Conservation (phyloP, 78 protist genomes). For the Polysphondylium violaceum region DNA sequence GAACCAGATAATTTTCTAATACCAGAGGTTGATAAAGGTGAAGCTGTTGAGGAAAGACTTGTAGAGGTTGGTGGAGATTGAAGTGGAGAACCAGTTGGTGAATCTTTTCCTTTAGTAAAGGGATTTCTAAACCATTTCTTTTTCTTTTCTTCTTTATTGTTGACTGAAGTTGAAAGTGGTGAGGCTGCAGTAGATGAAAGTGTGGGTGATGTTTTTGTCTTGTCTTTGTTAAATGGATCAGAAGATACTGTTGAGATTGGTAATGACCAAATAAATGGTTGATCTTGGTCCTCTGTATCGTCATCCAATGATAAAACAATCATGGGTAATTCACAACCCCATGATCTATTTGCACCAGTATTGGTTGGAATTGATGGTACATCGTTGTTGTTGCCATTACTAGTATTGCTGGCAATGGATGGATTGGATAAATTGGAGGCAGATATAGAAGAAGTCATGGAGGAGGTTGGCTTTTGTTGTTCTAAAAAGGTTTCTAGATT, state of each 20-base stretch:
- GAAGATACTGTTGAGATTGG: conserved; percentile 9
- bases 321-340: conserved; percentile 36
- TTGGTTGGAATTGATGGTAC: not conserved
- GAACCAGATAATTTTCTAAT: conserved; percentile 20
- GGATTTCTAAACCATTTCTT: conserved; percentile 23
- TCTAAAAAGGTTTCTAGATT: conserved; percentile 27
- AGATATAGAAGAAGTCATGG: not conserved
- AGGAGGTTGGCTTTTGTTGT: conserved; percentile 3
- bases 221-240: conserved; percentile 52
- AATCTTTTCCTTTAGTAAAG: conserved; percentile 14
- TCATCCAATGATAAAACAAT: conserved; percentile 6
- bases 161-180: not conserved
- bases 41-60: not conserved
- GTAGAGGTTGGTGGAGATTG: not conserved
- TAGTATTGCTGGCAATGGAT: not conserved
- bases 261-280: conserved; percentile 52
- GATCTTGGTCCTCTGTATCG: conserved; percentile 32
- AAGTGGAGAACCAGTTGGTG: conserved; percentile 24
- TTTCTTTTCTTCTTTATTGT: not conserved
- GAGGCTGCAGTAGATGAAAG: not conserved
- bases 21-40: conserved; percentile 1
- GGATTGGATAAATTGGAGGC: not conserved
- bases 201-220: not conserved
- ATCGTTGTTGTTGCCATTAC: not conserved
- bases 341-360: not conserved